A percentile compares a stretch with the other conserved stretches of the same genome.
Conservation (phyloP, 2,329 filamentous ascomycete genomes). For the Colletotrichum liaoningense region DNA sequence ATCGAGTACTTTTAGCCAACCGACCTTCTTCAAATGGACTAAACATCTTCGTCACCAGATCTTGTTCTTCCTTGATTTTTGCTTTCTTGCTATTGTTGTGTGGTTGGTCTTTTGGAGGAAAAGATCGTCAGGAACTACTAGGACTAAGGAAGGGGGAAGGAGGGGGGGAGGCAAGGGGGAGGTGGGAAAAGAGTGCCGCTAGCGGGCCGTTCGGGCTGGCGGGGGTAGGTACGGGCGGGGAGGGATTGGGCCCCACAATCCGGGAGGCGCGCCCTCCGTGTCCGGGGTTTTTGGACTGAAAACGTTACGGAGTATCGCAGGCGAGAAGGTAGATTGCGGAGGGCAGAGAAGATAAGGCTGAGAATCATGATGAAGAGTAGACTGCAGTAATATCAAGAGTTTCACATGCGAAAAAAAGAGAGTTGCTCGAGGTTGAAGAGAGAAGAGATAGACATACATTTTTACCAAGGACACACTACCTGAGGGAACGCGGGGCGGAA, state of each 20-base stretch:
- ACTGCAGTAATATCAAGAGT: too few species aligned
- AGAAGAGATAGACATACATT: background rate
- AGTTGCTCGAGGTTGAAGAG: background rate
- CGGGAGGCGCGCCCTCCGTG: background rate
- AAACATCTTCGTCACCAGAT: background rate
- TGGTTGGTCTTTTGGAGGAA: background rate
- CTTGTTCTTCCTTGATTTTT: background rate
- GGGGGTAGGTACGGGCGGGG: too few species aligned
- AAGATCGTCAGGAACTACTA: background rate
- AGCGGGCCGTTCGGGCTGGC: background rate
- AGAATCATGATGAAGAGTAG: too few species aligned
- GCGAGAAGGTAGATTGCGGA: background rate
- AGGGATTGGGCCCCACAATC: background rate
- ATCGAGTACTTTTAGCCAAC: background rate
- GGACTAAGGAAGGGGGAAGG: background rate
- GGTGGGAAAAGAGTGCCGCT: background rate
- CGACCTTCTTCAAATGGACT: background rate
- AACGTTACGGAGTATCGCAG: background rate
- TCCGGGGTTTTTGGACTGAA: background rate
- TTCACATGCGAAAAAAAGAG: too few species aligned
- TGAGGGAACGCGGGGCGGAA: background rate
- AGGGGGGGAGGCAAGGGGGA: background rate
- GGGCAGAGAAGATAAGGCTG: background rate
- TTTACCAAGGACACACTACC: background rate
- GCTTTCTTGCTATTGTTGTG: background rate